Evolutionary conservation across 208 protist species (phyloP), one percentile per base, ranked within the genome.

Genomic region (Zelonia costaricensis): DNA sequence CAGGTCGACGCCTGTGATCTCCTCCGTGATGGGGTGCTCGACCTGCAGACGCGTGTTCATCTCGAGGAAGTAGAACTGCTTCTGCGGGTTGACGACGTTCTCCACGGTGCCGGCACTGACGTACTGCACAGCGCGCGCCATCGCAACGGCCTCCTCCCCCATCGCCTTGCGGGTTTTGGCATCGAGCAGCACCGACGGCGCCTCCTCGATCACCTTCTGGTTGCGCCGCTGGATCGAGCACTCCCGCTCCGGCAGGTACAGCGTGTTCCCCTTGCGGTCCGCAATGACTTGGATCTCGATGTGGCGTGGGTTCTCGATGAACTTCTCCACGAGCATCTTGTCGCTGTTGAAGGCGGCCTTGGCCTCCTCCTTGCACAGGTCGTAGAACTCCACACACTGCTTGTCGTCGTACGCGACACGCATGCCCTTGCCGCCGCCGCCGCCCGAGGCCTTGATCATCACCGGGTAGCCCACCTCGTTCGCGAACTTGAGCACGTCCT

Each of bases 41-140:
- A 95, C 92, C 81, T 99, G 98, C 28, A 99, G 85, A 46, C 98
- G 82, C 12, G 98, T 99, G 76, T 99, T 99, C 97, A 99, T 99
- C 73, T 99, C 98, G 70, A 99, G 91, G 61, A 99, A 99, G 82
- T 93, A 99, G 86, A 99, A 99, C 18, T 89, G 69, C 4, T 25
- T 74, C 44, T 90, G 45, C n/a, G 80, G 69, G 63, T 99, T 98
- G 6, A 98, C 79, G 42, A 99, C 93, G 72, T 99, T 99, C 75
- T 99, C 98, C 6, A 99, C 98, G 2, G 98, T 99, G 35, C 98
- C 92, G 35, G 97, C 96, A 54, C 94, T 92, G 40, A 95, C 90
- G 73, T 98, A 98, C 56, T 82, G 76, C 25, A 98, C 97, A 27
- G 85, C 91, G 28, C 82, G 85, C 28, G 88, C 91, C 30, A 88